phyloP scores from a whole-genome alignment of 331 rosid genomes.

The Cydonia oblonga region DNA sequence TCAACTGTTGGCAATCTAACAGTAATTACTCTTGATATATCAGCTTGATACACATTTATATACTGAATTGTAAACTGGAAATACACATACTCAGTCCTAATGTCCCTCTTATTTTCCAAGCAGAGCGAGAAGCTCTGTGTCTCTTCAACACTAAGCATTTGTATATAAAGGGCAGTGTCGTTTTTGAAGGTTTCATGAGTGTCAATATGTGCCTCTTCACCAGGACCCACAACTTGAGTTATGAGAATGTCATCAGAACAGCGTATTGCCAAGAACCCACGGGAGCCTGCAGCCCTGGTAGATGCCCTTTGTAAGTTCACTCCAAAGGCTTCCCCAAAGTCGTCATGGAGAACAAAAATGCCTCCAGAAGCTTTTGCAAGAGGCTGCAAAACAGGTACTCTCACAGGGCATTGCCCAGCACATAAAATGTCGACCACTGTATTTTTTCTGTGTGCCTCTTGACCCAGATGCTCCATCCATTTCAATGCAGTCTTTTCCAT shows the following conservation, averaged over 20 bases:
- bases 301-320: slow-evolving; percentile 96
- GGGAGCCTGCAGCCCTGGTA: slow-evolving; percentile 87
- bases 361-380: slow-evolving; percentile 97
- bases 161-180: slow-evolving; percentile 76
- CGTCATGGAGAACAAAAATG: slow-evolving; percentile 89
- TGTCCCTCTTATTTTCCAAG: slow-evolving; percentile 86
- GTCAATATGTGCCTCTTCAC: slow-evolving; percentile 91
- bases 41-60: slow-evolving; percentile 84
- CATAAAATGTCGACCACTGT: slow-evolving; percentile 80
- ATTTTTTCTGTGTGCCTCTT: slow-evolving; percentile 66
- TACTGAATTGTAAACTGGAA: slow-evolving; percentile 86
- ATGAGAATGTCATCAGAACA: slow-evolving; percentile 78
- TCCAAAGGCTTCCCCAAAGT: slow-evolving; percentile 99
- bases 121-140: slow-evolving; percentile 83
- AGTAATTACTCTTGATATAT: slow-evolving; percentile 81
- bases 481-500: slow-evolving; percentile 86
- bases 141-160: slow-evolving; percentile 91
- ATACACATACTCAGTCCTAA: slow-evolving; percentile 61
- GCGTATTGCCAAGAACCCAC: slow-evolving; percentile 85
- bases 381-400: slow-evolving; percentile 93
- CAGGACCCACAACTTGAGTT: slow-evolving; percentile 95
- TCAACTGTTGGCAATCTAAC: slow-evolving; percentile 73
- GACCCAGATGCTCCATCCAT: slow-evolving; percentile 92
- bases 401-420: slow-evolving; percentile 96
- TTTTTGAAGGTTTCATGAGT: slow-evolving; percentile 76